Evolutionary conservation across 495 filamentous ascomycete species (phyloP).

Genomic region (Neurospora intermedia): DNA sequence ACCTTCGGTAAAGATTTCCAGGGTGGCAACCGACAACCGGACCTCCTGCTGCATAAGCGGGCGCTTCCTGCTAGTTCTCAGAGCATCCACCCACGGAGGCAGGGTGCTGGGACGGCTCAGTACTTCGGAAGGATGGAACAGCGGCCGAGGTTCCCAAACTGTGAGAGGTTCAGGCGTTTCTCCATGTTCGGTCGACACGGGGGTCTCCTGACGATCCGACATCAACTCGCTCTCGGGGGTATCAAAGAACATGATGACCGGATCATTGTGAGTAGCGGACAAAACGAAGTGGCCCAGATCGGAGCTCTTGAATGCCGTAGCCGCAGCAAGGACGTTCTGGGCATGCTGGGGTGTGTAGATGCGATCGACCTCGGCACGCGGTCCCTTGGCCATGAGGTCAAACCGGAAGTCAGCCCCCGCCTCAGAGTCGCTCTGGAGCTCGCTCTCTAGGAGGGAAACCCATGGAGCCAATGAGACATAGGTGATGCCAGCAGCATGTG

Average conservation of each 20-base stretch:
- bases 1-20: constrained; percentile 64
- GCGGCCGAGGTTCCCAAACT: constrained; percentile 46
- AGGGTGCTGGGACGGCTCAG: constrained; percentile 52
- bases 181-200: constrained; percentile 6
- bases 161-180: constrained; percentile 25
- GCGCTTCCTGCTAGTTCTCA: constrained; percentile 49
- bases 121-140: constrained; percentile 57
- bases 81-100: constrained; percentile 48
- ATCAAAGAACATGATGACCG: constrained; percentile 59
- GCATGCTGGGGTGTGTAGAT: constrained; percentile 39
- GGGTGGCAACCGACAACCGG: constrained; percentile 60
- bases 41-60: constrained; percentile 58
- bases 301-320: constrained; percentile 57
- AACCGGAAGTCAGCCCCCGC: constrained; percentile 65
- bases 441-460: constrained; percentile 64
- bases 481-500: constrained; percentile 56
- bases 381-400: constrained; percentile 53
- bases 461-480: constrained; percentile 63
- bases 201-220: constrained; percentile 20
- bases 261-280: constrained; percentile 51
- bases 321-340: constrained; percentile 42
- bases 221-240: constrained; percentile 39
- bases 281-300: constrained; percentile 73
- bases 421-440: constrained; percentile 54
- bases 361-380: constrained; percentile 49